Evolutionary conservation across 371 early-diverging fungal species (phyloP).

Genomic region (Rhizopus delemar): DNA sequence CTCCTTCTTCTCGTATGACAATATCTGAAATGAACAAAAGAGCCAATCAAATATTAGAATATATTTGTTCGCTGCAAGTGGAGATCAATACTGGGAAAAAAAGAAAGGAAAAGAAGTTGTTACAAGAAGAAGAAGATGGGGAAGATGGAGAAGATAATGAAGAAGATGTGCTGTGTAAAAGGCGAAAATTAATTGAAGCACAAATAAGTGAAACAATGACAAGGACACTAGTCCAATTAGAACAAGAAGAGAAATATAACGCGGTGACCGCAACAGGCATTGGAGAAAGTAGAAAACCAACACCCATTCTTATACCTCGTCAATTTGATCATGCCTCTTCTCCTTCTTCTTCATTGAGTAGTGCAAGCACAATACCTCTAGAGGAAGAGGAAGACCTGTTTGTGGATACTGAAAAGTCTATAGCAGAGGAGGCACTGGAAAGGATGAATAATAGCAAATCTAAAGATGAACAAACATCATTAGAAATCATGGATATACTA

Average conservation of each 20-base stretch:
- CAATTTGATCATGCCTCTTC: constrained; percentile 23
- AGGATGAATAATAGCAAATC: constrained; percentile 6
- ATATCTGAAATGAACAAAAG: constrained; percentile 61
- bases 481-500: constrained; percentile 50
- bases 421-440: constrained; percentile 32
- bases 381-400: constrained; percentile 13
- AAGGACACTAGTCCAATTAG: constrained; percentile 11
- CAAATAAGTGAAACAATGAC: constrained; percentile 23
- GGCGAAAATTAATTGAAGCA: constrained; percentile 17
- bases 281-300: constrained; percentile 17
- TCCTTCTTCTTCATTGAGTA: constrained; percentile 32
- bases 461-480: constrained; percentile 29
- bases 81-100: constrained; percentile 37
- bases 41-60: constrained; percentile 57
- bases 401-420: constrained; percentile 29
- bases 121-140: constrained; percentile 15
- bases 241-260: constrained; percentile 2
- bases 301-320: constrained; percentile 37
- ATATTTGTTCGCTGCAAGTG: constrained; percentile 56
- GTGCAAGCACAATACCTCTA: constrained; percentile 33
- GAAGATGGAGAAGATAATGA: constrained; percentile 20
- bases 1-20: constrained; percentile 49
- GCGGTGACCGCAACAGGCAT: constrained; percentile 4
- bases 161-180: constrained; percentile 9
- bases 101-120: constrained; percentile 8